These are phyloP conservation scores for Phoma sp. DNA, from an alignment of 2,329 filamentous ascomycete species.

Conservation along the genomic window DNA sequence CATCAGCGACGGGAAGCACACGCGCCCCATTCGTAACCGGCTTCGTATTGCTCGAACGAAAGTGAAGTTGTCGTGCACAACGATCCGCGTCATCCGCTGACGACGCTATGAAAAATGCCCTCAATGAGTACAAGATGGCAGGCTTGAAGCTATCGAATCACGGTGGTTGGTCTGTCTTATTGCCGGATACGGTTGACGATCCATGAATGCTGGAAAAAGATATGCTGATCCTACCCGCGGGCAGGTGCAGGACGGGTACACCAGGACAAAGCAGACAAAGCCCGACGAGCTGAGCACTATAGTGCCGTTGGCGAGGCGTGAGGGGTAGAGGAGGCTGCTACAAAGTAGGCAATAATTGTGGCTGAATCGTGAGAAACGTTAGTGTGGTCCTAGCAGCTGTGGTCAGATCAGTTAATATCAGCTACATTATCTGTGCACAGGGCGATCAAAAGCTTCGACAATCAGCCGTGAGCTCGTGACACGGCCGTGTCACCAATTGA, in stretches of 20 bases:
- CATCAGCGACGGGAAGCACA: not conserved
- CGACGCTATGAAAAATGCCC: conserved; percentile 14
- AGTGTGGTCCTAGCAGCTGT: not conserved
- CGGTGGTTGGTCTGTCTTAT: not conserved
- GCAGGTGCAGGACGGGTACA: too few species aligned
- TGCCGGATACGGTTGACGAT: not conserved
- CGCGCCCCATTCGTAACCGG: not conserved
- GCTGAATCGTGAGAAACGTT: not conserved
- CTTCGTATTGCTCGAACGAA: not conserved
- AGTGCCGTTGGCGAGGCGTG: not conserved
- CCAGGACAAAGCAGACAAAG: not conserved
- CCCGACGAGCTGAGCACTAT: not conserved
- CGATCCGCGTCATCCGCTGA: conserved; percentile 27
- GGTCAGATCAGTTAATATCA: conserved; percentile 2
- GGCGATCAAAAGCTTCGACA: conserved; percentile 12
- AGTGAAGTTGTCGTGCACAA: not conserved
- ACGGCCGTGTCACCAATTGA: not conserved
- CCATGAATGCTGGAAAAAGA: not conserved
- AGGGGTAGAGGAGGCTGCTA: not conserved
- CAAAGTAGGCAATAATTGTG: not conserved
- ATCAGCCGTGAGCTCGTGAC: conserved; percentile 8
- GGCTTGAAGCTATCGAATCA: not conserved
- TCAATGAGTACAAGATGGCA: not conserved
- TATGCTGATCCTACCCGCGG: too few species aligned
- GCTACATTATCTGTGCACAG: conserved; percentile 4